Percentiles rank a stretch among this genome's conserved stretches.
Evolutionary conservation across 768 basidiomycete genomes (phyloP).

Genomic region (Sutorius australiensis): DNA sequence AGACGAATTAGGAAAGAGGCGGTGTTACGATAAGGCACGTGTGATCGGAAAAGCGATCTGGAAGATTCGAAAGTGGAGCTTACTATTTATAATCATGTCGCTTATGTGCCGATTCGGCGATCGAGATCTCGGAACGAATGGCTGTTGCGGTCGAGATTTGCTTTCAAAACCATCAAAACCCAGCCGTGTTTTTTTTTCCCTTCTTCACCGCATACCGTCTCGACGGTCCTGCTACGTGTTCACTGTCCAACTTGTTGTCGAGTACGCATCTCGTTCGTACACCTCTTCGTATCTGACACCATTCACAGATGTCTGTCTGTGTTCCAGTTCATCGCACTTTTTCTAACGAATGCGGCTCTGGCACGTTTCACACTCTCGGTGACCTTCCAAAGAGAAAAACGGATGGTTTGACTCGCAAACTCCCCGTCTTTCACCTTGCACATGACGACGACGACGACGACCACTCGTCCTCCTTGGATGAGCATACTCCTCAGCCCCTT

Average conservation of each 20-base stretch:
- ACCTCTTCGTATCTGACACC: slow-evolving; percentile 4
- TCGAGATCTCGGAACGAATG: slow-evolving; percentile 18
- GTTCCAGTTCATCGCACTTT: slow-evolving; percentile 24
- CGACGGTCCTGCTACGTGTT: neutral
- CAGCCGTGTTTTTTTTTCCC: neutral
- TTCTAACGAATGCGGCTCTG: slow-evolving; percentile 40
- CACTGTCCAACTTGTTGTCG: neutral
- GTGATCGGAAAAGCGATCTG: slow-evolving; percentile 20
- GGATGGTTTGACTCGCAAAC: slow-evolving; percentile 16
- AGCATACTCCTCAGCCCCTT: slow-evolving; percentile 7
- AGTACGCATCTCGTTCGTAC: neutral
- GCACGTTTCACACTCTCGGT: slow-evolving; percentile 48
- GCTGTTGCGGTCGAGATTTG: neutral
- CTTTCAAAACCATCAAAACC: slow-evolving; percentile 12
- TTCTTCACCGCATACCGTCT: neutral
- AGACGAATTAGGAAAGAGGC: neutral
- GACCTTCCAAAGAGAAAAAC: slow-evolving; percentile 41
- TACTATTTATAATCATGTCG: slow-evolving; percentile 3
- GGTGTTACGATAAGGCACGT: slow-evolving; percentile 18
- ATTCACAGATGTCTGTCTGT: slow-evolving; percentile 15
- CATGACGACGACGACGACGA: slow-evolving; percentile 28
- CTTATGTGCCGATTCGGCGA: slow-evolving; percentile 16
- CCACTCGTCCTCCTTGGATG: slow-evolving; percentile 12
- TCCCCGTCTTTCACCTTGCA: slow-evolving; percentile 17
- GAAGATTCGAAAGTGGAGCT: slow-evolving; percentile 19